A percentile compares a stretch with the other conserved stretches of the same genome.
phyloP scores from a whole-genome alignment of 768 basidiomycete genomes.

The Cyclocybe aegerita region DNA sequence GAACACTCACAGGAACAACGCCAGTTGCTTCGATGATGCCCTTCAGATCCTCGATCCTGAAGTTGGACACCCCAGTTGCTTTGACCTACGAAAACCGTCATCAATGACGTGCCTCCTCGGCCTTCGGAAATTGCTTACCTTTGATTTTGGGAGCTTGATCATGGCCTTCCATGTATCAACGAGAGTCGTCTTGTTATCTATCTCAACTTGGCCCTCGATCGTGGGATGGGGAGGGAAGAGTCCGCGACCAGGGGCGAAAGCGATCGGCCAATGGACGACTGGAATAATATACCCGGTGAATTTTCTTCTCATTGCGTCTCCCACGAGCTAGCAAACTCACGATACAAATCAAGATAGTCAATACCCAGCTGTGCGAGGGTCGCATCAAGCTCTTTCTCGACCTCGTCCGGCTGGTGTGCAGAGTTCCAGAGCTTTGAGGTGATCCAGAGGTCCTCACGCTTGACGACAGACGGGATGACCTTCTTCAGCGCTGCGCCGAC shows the following conservation, averaged over 20 bases:
- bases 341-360: slow-evolving; percentile 80
- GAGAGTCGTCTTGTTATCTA: slow-evolving; percentile 61
- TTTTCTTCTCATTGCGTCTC: not conserved
- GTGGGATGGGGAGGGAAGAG: slow-evolving; percentile 51
- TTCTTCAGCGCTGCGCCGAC: slow-evolving; percentile 74
- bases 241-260: slow-evolving; percentile 59
- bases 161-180: slow-evolving; percentile 85
- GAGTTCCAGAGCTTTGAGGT: slow-evolving; percentile 86
- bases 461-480: slow-evolving; percentile 73
- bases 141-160: slow-evolving; percentile 67
- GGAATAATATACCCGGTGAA: not conserved
- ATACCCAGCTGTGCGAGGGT: slow-evolving; percentile 71
- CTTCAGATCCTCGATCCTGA: slow-evolving; percentile 62
- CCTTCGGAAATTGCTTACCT: slow-evolving; percentile 39
- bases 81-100: slow-evolving; percentile 42
- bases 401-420: slow-evolving; percentile 61
- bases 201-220: slow-evolving; percentile 42
- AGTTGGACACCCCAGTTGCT: slow-evolving; percentile 83
- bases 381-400: slow-evolving; percentile 74
- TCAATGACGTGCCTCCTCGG: not conserved
- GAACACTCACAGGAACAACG: slow-evolving; percentile 59
- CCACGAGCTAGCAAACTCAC: slow-evolving; percentile 37
- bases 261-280: slow-evolving; percentile 83
- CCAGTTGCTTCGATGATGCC: slow-evolving; percentile 69
- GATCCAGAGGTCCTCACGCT: slow-evolving; percentile 79